Percentiles rank a stretch among this genome's conserved stretches.
Evolutionary conservation across 352 stramenopile genomes (phyloP).

Genomic region (Pythium angustatum): DNA sequence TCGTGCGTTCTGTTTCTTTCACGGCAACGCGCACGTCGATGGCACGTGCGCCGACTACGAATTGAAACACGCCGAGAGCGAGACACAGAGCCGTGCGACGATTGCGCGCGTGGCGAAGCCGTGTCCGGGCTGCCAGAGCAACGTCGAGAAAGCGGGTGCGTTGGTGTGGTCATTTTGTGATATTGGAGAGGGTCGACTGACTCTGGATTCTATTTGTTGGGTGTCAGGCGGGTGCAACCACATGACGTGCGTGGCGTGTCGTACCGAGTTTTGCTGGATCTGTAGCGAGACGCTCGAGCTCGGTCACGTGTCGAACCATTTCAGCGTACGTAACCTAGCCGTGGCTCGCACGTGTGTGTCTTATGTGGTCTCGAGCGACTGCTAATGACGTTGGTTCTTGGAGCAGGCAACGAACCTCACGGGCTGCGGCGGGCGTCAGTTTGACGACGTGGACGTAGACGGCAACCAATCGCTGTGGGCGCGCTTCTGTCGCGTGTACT

Average conservation of each 20-base stretch:
- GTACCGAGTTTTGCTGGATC: constrained; percentile 89
- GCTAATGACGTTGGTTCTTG: background rate
- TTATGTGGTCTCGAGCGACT: background rate
- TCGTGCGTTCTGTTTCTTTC: constrained; percentile 83
- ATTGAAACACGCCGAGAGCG: constrained; percentile 60
- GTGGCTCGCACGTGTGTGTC: background rate
- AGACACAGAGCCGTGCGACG: constrained; percentile 75
- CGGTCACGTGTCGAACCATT: constrained; percentile 66
- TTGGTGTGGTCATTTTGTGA: background rate
- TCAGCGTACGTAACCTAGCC: constrained; percentile 1
- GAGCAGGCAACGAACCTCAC: background rate
- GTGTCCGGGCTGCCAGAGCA: constrained; percentile 83
- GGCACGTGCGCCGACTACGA: constrained; percentile 79
- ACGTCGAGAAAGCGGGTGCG: constrained; percentile 77
- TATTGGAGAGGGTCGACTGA: background rate
- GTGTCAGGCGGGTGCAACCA: constrained; percentile 85
- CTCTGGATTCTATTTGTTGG: background rate
- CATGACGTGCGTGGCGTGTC: constrained; percentile 88
- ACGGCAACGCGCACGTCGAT: constrained; percentile 80
- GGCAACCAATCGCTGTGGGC: background rate
- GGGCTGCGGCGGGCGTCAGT: constrained; percentile 1
- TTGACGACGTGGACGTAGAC: background rate
- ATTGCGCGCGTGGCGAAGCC: constrained; percentile 80
- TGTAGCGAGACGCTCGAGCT: constrained; percentile 82
- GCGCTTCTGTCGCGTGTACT: background rate